Base-by-base conservation (phyloP, 805 yeast species). In the Candida nanaspora region DNA sequence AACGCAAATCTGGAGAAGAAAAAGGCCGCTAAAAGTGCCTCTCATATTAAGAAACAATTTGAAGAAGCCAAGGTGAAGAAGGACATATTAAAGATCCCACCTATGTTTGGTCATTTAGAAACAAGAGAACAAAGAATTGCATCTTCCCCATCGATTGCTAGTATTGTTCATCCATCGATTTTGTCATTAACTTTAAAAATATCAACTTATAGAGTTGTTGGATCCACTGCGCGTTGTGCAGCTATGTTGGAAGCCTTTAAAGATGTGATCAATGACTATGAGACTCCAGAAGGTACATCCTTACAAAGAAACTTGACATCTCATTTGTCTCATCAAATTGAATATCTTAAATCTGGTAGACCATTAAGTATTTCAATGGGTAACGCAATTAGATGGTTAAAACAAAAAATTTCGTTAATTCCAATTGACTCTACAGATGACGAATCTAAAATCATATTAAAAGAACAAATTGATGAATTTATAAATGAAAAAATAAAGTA, bases 361-460 rank as follows among this genome's bases (percentile, higher is more conserved):
- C 97, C 98, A 1, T 70, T 93, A 37, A 80, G 93, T 41, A 85
- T 89, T 2, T 76, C 96, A 1, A 93, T 93, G 98, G 98, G 98
- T 41, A 93, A 89, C 65, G 91, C 97, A 2, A 93, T 93, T 49
- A 78, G 98, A 53, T 89, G 97, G 96, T 72, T 93, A 47, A 93
- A 93, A 56, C 98, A 91, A 66, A 91, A 86, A 59, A 91, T 93
- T 41, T 79, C 96, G 1, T 72, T 76, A 33, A 77, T 91, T 37
- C 80, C 88, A 43, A 80, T 89, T 41, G 94, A 85, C 46, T 68
- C 78, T 25, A 59, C 70, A 22, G 93, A 84, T 42, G 68, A 62
- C 15, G 73, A 72, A 26, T 95, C 96, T 22, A 88, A 86, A 56
- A 61, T 57, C 13, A 65, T 70, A 28, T 68, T 93, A 42, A 63